Conservation (phyloP, 179 eudicot species). For the Heliamphora pulchella region DNA sequence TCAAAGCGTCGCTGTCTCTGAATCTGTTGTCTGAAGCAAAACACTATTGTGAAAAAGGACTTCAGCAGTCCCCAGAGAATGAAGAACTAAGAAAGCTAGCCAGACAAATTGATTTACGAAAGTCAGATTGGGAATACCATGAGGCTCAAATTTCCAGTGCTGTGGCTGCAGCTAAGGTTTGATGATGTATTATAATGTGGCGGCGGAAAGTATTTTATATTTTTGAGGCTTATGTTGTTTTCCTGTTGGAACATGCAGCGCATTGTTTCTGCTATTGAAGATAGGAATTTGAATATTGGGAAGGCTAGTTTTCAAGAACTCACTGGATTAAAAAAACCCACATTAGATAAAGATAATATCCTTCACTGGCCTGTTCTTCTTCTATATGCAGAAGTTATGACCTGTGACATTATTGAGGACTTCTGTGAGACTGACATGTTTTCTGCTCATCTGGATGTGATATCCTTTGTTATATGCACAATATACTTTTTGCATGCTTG, state of each 20-base stretch:
- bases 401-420: constrained; percentile 57
- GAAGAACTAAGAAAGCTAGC: constrained; percentile 68
- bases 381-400: constrained; percentile 90
- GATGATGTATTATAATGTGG: constrained; percentile 4
- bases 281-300: constrained; percentile 64
- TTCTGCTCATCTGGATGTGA: constrained; percentile 73
- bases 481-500: neutral
- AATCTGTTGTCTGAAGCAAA: constrained; percentile 61
- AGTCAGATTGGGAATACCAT: constrained; percentile 45
- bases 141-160: constrained; percentile 67
- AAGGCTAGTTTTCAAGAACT: constrained; percentile 76
- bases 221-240: constrained; percentile 12
- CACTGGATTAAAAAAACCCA: constrained; percentile 67
- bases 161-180: constrained; percentile 63
- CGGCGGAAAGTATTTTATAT: neutral
- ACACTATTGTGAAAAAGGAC: constrained; percentile 64
- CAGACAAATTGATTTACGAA: constrained; percentile 41
- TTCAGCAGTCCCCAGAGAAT: constrained; percentile 55
- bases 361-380: constrained; percentile 95
- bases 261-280: constrained; percentile 61
- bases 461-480: constrained; percentile 46
- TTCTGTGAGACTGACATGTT: constrained; percentile 97
- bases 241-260: constrained; percentile 35
- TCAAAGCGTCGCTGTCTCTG: constrained; percentile 67
- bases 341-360: constrained; percentile 62